Percentiles rank a stretch among this genome's conserved stretches.
Conservation (phyloP, 1,139 yeast genomes). For the Pneumocystis sp. region DNA sequence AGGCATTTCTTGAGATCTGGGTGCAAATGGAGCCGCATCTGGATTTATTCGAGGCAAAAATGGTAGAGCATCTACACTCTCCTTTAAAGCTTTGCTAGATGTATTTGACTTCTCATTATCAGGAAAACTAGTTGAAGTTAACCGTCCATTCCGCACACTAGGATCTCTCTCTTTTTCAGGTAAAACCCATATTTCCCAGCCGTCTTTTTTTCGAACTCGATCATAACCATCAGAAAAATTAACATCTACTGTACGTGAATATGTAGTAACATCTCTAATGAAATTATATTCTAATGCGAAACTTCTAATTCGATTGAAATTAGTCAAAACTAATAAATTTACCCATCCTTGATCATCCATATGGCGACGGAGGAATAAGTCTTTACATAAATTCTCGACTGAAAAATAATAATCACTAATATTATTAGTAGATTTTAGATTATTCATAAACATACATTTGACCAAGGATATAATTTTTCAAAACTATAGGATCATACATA, state of each 20-base stretch:
- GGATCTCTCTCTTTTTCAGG: conserved; percentile 9
- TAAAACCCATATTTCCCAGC: conserved; percentile 13
- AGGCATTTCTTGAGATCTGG: neutral
- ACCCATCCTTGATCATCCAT: conserved; percentile 71
- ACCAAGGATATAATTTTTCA: neutral
- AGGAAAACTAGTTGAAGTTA: neutral
- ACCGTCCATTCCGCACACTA: neutral
- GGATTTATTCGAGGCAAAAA: neutral
- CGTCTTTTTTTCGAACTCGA: conserved; percentile 11
- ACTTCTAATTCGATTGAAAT: conserved; percentile 58
- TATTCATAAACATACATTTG: neutral
- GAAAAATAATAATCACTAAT: conserved; percentile 64
- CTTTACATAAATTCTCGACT: conserved; percentile 71
- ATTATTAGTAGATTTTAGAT: neutral
- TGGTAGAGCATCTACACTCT: neutral
- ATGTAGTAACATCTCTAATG: conserved; percentile 33
- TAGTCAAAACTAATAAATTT: conserved; percentile 45
- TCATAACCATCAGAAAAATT: conserved; percentile 16
- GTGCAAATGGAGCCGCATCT: neutral
- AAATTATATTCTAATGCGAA: conserved; percentile 34
- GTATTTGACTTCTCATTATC: neutral
- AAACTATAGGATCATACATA: neutral
- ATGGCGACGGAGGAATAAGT: conserved; percentile 58
- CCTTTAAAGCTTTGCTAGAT: neutral
- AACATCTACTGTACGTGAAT: conserved; percentile 32